These are phyloP conservation scores for Boletus insuetus DNA, from an alignment of 768 basidiomycete species.

Conservation along the genomic window DNA sequence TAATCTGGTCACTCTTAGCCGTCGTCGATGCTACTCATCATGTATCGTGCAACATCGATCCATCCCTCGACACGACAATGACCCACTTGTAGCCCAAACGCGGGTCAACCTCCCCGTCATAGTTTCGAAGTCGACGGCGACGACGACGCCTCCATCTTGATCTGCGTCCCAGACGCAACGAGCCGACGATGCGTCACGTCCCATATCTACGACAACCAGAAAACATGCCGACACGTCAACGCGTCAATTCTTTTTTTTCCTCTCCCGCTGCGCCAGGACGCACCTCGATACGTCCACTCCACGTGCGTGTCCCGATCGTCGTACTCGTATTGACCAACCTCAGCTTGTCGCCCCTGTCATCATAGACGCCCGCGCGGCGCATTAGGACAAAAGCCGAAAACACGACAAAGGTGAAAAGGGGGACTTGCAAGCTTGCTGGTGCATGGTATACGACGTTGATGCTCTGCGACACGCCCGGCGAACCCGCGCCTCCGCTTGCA, in stretches of 20 bases:
- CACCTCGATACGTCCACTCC: constrained; percentile 43
- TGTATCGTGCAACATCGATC: too few relatives aligned
- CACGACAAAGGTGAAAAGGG: background rate
- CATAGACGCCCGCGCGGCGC: background rate
- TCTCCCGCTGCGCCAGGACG: background rate
- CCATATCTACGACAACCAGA: constrained; percentile 37
- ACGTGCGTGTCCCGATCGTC: constrained; percentile 27
- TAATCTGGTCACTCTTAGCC: too few relatives aligned
- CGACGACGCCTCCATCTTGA: constrained; percentile 33
- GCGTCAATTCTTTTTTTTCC: background rate
- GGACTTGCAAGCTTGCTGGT: constrained; percentile 37
- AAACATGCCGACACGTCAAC: background rate
- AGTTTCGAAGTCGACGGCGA: constrained; percentile 9
- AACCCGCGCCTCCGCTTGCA: constrained; percentile 28
- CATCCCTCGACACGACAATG: too few relatives aligned
- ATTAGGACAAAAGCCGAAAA: background rate
- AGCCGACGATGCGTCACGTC: constrained; percentile 37
- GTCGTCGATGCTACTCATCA: too few relatives aligned
- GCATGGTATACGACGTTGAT: constrained; percentile 48
- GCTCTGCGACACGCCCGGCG: constrained; percentile 41
- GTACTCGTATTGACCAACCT: constrained; percentile 41
- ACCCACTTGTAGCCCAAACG: too few relatives aligned
- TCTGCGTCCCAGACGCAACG: constrained; percentile 42
- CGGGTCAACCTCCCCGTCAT: background rate
- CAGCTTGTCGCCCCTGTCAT: constrained; percentile 42